phyloP scores from a whole-genome alignment of 345 rosid species.

The sweet orange (Citrus sinensis) region DVS_A1.0 CM039167.1:327501-328000 shows the following conservation, averaged over 20 bases:
- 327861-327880: not conserved
- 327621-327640: constrained; percentile 28
- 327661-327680: constrained; percentile 18
- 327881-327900: not conserved
- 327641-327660: constrained; percentile 26
- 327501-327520: constrained; percentile 7
- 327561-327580: not conserved
- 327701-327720: constrained; percentile 5
- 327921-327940: no score
- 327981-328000: not conserved
- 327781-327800: not conserved
- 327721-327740: not conserved
- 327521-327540: constrained; percentile 10
- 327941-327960: no score
- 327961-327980: not conserved
- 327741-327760: not conserved
- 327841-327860: constrained; percentile 24
- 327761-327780: not conserved
- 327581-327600: not conserved
- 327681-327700: constrained; percentile 16
- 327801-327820: not conserved
- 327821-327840: constrained; percentile 17
- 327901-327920: not conserved
- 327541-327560: constrained; percentile 13
- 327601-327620: constrained; percentile 19